Evolutionary conservation across 176 grass and related monocot species (phyloP).

Genomic region (maize (Zea mays)): DNA sequence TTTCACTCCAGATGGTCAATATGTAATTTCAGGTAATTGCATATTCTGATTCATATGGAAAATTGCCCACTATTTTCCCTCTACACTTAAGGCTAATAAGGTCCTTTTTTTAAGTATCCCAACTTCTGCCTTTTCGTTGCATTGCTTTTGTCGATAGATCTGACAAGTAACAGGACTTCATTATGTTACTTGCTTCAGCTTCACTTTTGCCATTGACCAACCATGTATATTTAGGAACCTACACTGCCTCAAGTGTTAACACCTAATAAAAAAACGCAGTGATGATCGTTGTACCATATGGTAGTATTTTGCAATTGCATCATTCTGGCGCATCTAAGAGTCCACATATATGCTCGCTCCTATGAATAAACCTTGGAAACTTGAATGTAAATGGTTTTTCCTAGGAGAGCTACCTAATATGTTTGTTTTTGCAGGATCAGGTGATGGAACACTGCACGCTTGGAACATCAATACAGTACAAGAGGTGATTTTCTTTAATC

Average conservation of each 20-base stretch:
- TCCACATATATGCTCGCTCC: neutral
- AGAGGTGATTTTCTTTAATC: constrained; percentile 56
- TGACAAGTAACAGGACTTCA: constrained; percentile 7
- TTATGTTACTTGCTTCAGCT: constrained; percentile 26
- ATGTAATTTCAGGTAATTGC: constrained; percentile 82
- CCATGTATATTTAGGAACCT: neutral
- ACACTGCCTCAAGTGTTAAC: neutral
- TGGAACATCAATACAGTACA: constrained; percentile 87
- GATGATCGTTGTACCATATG: neutral
- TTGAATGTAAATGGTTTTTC: constrained; percentile 5
- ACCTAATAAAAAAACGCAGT: neutral
- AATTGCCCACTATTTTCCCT: neutral
- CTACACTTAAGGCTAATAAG: neutral
- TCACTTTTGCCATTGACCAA: neutral
- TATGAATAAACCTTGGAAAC: constrained; percentile 23
- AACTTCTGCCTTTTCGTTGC: neutral
- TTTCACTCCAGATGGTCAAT: constrained; percentile 95
- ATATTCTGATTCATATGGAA: constrained; percentile 11
- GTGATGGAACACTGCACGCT: constrained; percentile 95
- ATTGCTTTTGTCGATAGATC: neutral
- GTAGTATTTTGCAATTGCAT: neutral
- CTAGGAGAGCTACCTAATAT: neutral
- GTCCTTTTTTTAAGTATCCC: neutral
- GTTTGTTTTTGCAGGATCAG: constrained; percentile 71
- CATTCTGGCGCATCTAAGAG: neutral